Evolutionary conservation across 2,329 filamentous ascomycete genomes (phyloP), one percentile per base, ranked within the genome.

Genomic region (Akanthomyces uredinophilus): DNA sequence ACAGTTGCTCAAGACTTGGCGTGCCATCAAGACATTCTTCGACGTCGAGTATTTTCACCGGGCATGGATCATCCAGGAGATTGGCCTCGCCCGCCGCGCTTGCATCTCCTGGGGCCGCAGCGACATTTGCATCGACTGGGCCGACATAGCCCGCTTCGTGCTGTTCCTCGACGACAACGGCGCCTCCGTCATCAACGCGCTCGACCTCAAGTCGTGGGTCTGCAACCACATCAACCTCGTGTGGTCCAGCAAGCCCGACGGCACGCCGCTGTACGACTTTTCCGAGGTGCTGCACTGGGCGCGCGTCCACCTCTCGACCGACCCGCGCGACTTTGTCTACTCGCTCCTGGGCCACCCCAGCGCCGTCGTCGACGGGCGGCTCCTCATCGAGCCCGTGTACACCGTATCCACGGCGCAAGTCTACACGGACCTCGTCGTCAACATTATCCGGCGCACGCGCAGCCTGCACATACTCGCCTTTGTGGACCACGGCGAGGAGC

Each of bases 61-160:
- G n/a, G 66, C 65, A 3, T 67, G 66, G 66, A 66, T 66, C 18
- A 64, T 68, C 10, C 66, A 66, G 27, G 66, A 68, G 32, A 63
- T 64, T n/a, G 65, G 64, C 22, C 47, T 66, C 4, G 66, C 65
- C 4, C 46, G 52, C 47, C 39, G 35, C 46, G 61, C 61, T 18
- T 37, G 52, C 18, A 11, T 63, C 18, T 53, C 61, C 27, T 63
- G 61, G 61, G 61, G 61, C 27, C 47, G 47, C 24, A 53, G 61
- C 32, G 39, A 59, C n/a, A 37, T 59, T 6, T 53, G 49, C 54
- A 59, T 63, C 29, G 41, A 52, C 47, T 63, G 61, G 61, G 29
- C 22, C 27, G 61, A 59, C 6, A 20, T 63, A 2, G 61, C 61
- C 11, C 43, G 5, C 4, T 63, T 63, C 5, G 61, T 63, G 4